phyloP scores from a whole-genome alignment of 1,284 basidiomycete genomes.

The Takashimella tepidaria region DNA sequence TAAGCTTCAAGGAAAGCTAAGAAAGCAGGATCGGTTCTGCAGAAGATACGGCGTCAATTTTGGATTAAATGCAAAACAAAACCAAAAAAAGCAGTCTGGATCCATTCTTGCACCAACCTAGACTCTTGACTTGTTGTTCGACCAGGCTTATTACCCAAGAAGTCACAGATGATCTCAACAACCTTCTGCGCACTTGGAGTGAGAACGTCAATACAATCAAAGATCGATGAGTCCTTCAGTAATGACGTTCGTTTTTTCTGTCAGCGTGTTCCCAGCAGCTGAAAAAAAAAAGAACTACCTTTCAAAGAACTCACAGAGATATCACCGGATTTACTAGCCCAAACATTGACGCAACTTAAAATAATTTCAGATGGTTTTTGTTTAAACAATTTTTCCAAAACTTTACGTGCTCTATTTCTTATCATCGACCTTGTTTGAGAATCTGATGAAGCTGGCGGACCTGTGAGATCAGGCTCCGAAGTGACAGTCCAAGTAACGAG shows the following conservation, averaged over 20 bases:
- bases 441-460: conserved; percentile 14
- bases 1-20: conserved; percentile 77
- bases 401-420: conserved; percentile 63
- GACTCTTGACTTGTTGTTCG: conserved; percentile 9
- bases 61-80: neutral
- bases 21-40: conserved; percentile 43
- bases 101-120: conserved; percentile 16
- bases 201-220: conserved; percentile 77
- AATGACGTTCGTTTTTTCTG: no score
- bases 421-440: conserved; percentile 38
- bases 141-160: conserved; percentile 21
- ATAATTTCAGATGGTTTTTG: conserved; percentile 72
- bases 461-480: neutral
- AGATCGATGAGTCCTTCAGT: conserved; percentile 53
- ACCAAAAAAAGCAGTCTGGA: neutral
- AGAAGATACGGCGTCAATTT: conserved; percentile 52
- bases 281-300: no score
- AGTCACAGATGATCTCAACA: conserved; percentile 85
- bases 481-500: conserved; percentile 38
- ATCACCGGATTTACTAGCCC: conserved; percentile 27
- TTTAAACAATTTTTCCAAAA: conserved; percentile 80
- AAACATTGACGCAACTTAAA: conserved; percentile 51
- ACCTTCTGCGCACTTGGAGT: conserved; percentile 80
- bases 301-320: conserved; percentile 18
- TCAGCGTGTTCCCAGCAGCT: no score